Evolutionary conservation across 495 filamentous ascomycete genomes (phyloP).

Genomic region (Lichenothelia convexa): DNA sequence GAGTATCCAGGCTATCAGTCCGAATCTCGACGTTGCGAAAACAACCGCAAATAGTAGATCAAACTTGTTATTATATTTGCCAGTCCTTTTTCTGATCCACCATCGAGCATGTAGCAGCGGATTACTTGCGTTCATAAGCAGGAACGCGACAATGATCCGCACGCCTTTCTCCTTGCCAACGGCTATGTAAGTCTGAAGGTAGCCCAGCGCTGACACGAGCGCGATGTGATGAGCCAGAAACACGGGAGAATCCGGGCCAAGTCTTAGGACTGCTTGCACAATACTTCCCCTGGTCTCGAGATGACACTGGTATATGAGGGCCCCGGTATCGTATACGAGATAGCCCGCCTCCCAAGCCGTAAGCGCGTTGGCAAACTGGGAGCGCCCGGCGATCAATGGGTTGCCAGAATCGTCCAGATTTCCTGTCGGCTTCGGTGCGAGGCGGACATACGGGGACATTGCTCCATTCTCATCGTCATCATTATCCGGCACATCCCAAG

Average conservation of each 20-base stretch:
- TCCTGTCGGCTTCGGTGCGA: too few species aligned
- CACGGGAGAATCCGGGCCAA: not conserved
- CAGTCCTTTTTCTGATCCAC: conserved; percentile 1
- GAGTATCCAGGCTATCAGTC: conserved; percentile 1
- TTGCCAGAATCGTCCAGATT: too few species aligned
- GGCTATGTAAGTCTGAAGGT: conserved; percentile 13
- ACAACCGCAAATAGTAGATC: not conserved
- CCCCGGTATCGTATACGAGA: conserved; percentile 11
- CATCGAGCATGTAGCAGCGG: conserved; percentile 2
- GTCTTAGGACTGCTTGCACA: not conserved
- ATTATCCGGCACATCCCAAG: too few species aligned
- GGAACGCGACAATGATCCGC: conserved; percentile 12
- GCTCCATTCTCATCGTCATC: too few species aligned
- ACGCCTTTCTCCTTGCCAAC: conserved; percentile 13
- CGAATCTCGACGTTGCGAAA: conserved; percentile 1
- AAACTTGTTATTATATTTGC: not conserved
- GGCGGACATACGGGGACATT: too few species aligned
- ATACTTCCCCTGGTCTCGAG: not conserved
- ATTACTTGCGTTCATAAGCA: conserved; percentile 15
- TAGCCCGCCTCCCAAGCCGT: conserved; percentile 16
- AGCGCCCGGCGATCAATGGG: conserved; percentile 10
- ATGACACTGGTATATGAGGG: conserved; percentile 2
- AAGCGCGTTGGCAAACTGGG: conserved; percentile 11
- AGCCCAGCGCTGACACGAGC: conserved; percentile 9
- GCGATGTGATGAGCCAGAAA: conserved; percentile 10